These are phyloP conservation scores for Peniophora sp. DNA, from an alignment of 1,284 basidiomycete genomes.

Conservation along the genomic window DNA sequence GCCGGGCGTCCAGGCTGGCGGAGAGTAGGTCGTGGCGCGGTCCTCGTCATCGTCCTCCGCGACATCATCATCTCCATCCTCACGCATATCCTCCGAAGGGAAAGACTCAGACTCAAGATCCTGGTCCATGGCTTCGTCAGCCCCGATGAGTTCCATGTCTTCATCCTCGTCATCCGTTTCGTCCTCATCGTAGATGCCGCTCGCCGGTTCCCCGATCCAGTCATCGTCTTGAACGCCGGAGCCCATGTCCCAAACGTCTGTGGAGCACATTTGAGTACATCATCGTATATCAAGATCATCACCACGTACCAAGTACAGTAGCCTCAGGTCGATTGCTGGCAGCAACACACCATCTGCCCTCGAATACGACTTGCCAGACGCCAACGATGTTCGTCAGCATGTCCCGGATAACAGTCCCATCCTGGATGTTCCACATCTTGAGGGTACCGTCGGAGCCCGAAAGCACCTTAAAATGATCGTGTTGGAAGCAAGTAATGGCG, in stretches of 20 bases:
- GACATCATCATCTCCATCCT: constrained; percentile 30
- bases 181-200: constrained; percentile 46
- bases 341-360: constrained; percentile 86
- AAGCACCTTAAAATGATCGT: constrained; percentile 93
- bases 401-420: constrained; percentile 79
- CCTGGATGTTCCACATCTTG: constrained; percentile 92
- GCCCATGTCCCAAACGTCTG: constrained; percentile 77
- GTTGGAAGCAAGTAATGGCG: constrained; percentile 95
- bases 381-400: constrained; percentile 82
- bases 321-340: constrained; percentile 78
- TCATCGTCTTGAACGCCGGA: constrained; percentile 48
- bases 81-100: constrained; percentile 37
- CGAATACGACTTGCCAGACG: constrained; percentile 95
- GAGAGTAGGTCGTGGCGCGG: background rate
- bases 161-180: constrained; percentile 39
- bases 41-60: constrained; percentile 22
- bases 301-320: constrained; percentile 82
- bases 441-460: constrained; percentile 92
- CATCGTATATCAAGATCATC: constrained; percentile 47
- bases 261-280: too few relatives aligned
- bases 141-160: constrained; percentile 33
- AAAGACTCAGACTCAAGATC: constrained; percentile 36
- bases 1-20: background rate
- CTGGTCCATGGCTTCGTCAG: constrained; percentile 64
- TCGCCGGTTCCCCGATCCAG: constrained; percentile 45